phyloP scores from a whole-genome alignment of 1,284 basidiomycete genomes.

The Leccinum glutinopallens region DNA sequence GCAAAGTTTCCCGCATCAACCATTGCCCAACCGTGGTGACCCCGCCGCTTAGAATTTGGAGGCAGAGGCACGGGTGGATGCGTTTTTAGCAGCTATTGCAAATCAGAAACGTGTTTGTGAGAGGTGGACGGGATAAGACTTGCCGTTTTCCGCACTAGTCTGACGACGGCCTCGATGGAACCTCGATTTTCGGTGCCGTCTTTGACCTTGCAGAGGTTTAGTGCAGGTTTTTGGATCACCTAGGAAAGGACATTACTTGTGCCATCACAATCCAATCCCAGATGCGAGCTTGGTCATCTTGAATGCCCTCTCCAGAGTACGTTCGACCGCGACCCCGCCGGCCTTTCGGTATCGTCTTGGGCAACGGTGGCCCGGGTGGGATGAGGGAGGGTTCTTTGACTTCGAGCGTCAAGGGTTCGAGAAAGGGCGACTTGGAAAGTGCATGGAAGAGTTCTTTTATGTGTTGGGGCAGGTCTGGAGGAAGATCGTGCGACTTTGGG shows the following conservation, averaged over 20 bases:
- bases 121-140: constrained; percentile 26
- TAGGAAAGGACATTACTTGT: constrained; percentile 48
- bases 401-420: constrained; percentile 57
- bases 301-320: constrained; percentile 61
- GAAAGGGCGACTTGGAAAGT: constrained; percentile 58
- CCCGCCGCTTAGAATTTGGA: constrained; percentile 57
- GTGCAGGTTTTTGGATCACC: background rate
- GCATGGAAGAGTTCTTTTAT: constrained; percentile 54
- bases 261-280: constrained; percentile 77
- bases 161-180: constrained; percentile 69
- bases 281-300: constrained; percentile 53
- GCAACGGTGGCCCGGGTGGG: constrained; percentile 55
- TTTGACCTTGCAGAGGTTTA: constrained; percentile 56
- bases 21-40: constrained; percentile 77
- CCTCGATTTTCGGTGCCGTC: constrained; percentile 79
- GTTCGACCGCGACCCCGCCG: constrained; percentile 65
- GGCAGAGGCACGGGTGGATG: constrained; percentile 61
- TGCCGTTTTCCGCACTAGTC: constrained; percentile 67
- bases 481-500: constrained; percentile 39
- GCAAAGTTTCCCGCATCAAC: constrained; percentile 78
- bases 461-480: constrained; percentile 48
- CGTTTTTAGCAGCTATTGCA: constrained; percentile 49
- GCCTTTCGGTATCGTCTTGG: constrained; percentile 56
- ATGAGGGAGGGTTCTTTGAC: constrained; percentile 51
- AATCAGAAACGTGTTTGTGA: constrained; percentile 12